Conservation (phyloP, 2,329 filamentous ascomycete genomes). For the Achaetomium macrosporum region DNA sequence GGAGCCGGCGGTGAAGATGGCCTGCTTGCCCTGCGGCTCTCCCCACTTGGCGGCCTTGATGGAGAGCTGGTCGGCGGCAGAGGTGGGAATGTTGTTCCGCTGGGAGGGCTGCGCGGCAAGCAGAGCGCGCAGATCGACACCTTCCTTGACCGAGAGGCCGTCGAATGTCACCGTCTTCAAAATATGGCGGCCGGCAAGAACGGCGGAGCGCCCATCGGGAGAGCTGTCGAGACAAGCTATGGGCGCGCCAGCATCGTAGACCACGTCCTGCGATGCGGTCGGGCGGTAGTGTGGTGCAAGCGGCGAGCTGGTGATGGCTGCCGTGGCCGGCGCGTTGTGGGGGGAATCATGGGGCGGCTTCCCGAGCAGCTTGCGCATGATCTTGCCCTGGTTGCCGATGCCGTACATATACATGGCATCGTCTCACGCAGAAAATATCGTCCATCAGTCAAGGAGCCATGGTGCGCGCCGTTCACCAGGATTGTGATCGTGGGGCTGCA, state of each 20-base stretch:
- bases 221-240: constrained; percentile 55
- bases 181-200: constrained; percentile 54
- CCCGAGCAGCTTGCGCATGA: constrained; percentile 57
- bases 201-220: constrained; percentile 48
- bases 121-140: constrained; percentile 51
- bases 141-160: constrained; percentile 48
- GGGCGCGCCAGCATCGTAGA: constrained; percentile 46
- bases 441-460: constrained; percentile 1
- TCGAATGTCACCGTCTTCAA: constrained; percentile 56
- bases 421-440: neutral
- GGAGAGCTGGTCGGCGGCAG: constrained; percentile 52
- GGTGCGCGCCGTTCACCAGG: neutral
- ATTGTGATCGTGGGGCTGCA: neutral
- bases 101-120: constrained; percentile 46
- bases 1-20: constrained; percentile 57
- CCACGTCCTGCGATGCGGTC: constrained; percentile 49
- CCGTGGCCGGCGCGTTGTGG: constrained; percentile 34
- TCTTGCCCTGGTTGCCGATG: constrained; percentile 44
- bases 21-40: constrained; percentile 40
- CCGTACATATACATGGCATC: constrained; percentile 24
- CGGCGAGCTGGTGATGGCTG: constrained; percentile 42
- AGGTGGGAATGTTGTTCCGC: constrained; percentile 35
- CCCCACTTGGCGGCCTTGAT: constrained; percentile 59
- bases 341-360: constrained; percentile 43
- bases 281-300: constrained; percentile 43